Evolutionary conservation across 192 early-diverging fungal species (phyloP).

Genomic region (Helicostylum pulchrum): DNA sequence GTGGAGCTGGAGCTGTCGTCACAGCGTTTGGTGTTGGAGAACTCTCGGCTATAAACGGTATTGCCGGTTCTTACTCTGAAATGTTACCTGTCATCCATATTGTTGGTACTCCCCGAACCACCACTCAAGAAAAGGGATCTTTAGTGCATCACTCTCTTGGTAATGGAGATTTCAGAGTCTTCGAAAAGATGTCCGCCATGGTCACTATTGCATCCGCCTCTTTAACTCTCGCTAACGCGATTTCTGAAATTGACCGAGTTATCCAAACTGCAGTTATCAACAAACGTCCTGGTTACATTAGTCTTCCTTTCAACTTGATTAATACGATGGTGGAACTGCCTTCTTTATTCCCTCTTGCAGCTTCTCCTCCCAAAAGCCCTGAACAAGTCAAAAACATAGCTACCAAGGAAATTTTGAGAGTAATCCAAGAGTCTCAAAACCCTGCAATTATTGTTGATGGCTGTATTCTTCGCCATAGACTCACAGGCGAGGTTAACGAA

Average conservation of each 20-base stretch:
- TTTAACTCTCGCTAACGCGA: slow-evolving; percentile 30
- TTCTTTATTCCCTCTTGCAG: slow-evolving; percentile 21
- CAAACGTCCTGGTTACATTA: slow-evolving; percentile 36
- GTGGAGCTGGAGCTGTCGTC: slow-evolving; percentile 36
- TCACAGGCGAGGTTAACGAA: slow-evolving; percentile 25
- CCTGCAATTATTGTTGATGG: slow-evolving; percentile 45
- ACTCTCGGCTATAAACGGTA: slow-evolving; percentile 40
- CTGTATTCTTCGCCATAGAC: slow-evolving; percentile 36
- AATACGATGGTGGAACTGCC: slow-evolving; percentile 18
- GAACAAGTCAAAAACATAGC: slow-evolving; percentile 16
- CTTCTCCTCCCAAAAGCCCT: slow-evolving; percentile 26
- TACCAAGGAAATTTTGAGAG: slow-evolving; percentile 33
- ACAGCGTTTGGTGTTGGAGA: slow-evolving; percentile 51
- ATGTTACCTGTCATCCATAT: slow-evolving; percentile 51
- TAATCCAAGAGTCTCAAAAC: slow-evolving; percentile 30
- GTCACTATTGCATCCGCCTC: slow-evolving; percentile 40
- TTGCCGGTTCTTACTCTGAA: slow-evolving; percentile 45
- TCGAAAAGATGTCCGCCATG: slow-evolving; percentile 37
- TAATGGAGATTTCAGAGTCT: slow-evolving; percentile 46
- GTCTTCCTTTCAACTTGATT: slow-evolving; percentile 42
- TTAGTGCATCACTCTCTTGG: slow-evolving; percentile 49
- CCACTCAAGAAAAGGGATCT: slow-evolving; percentile 40
- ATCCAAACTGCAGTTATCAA: not conserved
- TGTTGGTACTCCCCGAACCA: slow-evolving; percentile 45
- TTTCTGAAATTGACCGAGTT: slow-evolving; percentile 42